Base-by-base conservation (phyloP, 2,329 filamentous ascomycete genomes). In the Xylaria sp. region DNA sequence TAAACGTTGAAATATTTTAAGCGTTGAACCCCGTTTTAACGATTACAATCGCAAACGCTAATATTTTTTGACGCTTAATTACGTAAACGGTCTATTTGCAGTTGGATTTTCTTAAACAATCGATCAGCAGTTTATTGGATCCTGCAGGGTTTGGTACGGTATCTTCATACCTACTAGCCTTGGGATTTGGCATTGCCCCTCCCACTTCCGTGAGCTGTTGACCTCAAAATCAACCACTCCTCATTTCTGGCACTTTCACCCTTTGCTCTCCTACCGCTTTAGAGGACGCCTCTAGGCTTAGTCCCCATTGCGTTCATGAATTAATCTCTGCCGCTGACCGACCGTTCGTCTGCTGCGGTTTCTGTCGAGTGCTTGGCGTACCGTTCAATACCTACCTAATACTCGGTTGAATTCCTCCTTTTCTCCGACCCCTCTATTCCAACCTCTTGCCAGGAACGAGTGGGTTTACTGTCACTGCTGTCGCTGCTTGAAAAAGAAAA, bases 281-380 rank as follows among this genome's bases (percentile, higher is more conserved):
- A 12, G 11, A 60, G 32, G 19, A 1, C 21, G 2, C 21, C 12
- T 12, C n/a, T 6, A 34, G 17, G 32, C 57, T 32, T 17, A 32
- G 36, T 32, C 24, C 3, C 12, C 24, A n/a, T 30, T 45, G 34
- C 6, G 14, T 21, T 14, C 45, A 8, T 24, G 17, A 14, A 21
- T 12, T 24, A 30, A 9, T 30, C 42, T 61, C 12, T 34, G 3
- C 24, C 8, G 9, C 9, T 24, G n/a, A 24, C 36, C 21, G 4
- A n/a, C 17, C 57, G n/a, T 24, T 27, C 36, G 51, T 30, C 53
- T 17, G 34, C 17, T 17, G 24, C 36, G 6, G 14, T 58, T 59
- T 57, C 39, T n/a, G 53, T 66, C n/a, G 24, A 24, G 53, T 47
- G 42, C 57, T 54, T 58, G 19, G 58, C 45, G 21, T 34, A 12